A percentile compares a stretch with the other conserved stretches of the same genome.
Conservation (phyloP, 768 basidiomycete genomes). For the Aureoboletus auriporus region DNA sequence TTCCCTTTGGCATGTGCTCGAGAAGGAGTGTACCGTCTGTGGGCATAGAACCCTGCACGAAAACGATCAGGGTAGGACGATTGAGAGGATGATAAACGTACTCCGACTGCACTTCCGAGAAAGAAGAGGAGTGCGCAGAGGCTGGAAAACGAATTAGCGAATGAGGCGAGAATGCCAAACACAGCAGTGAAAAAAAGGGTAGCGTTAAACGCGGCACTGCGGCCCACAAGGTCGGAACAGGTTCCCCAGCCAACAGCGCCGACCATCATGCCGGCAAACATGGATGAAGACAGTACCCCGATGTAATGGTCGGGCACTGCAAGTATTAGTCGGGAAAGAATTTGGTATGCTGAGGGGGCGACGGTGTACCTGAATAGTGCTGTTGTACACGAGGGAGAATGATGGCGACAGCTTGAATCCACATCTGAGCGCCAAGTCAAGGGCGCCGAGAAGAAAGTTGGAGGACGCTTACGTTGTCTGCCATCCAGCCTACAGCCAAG, state of each 20-base stretch:
- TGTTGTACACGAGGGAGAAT: constrained; percentile 95
- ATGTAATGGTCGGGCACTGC: constrained; percentile 73
- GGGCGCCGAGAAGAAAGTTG: constrained; percentile 3
- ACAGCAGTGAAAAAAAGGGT: constrained; percentile 88
- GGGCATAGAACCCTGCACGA: constrained; percentile 84
- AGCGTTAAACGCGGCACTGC: constrained; percentile 86
- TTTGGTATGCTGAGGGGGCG: background rate
- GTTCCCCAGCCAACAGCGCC: constrained; percentile 91
- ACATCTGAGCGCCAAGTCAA: constrained; percentile 62
- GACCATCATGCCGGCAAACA: constrained; percentile 98
- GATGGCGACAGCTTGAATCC: constrained; percentile 88
- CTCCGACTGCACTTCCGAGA: constrained; percentile 91
- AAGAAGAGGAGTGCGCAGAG: constrained; percentile 81
- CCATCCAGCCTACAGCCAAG: constrained; percentile 71
- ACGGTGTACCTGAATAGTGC: constrained; percentile 66
- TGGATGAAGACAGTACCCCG: constrained; percentile 79
- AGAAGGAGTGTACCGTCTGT: constrained; percentile 91
- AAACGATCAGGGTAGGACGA: background rate
- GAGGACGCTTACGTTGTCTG: constrained; percentile 68
- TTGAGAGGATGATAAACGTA: constrained; percentile 34
- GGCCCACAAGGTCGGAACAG: constrained; percentile 87
- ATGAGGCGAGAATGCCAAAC: constrained; percentile 80
- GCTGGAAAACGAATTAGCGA: constrained; percentile 60
- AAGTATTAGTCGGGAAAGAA: constrained; percentile 16
- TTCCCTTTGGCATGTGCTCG: constrained; percentile 90